phyloP scores from a whole-genome alignment of 2,329 filamentous ascomycete genomes.

The Achaetomium macrosporum region DNA sequence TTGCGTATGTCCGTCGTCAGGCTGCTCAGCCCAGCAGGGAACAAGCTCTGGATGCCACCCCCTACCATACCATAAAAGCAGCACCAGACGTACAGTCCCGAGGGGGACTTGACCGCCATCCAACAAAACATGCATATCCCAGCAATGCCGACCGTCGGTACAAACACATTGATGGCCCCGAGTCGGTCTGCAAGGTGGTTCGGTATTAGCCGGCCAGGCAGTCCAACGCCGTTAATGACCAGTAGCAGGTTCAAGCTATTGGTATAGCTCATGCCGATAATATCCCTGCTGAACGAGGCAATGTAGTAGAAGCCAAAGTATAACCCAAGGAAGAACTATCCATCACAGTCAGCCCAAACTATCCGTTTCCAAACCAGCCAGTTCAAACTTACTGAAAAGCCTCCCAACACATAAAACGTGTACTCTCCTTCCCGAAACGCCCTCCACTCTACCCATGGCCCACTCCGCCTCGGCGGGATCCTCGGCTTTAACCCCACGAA shows the following conservation, averaged over 20 bases:
- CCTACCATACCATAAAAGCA: conserved; percentile 58
- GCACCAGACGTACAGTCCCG: conserved; percentile 56
- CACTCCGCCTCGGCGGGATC: conserved; percentile 23
- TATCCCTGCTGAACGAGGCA: conserved; percentile 41
- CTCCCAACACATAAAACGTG: conserved; percentile 28
- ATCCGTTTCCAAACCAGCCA: neutral
- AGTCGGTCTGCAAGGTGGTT: conserved; percentile 51
- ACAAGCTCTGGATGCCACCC: conserved; percentile 59
- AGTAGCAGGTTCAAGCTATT: conserved; percentile 56
- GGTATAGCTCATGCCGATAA: conserved; percentile 39
- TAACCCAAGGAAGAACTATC: conserved; percentile 43
- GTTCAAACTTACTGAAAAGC: conserved; percentile 22
- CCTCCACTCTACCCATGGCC: conserved; percentile 28
- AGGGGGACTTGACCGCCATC: conserved; percentile 47
- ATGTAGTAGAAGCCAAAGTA: conserved; percentile 58
- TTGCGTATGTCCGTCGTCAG: conserved; percentile 47
- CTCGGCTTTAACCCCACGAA: conserved; percentile 29
- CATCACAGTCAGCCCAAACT: neutral
- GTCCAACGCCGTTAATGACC: conserved; percentile 58
- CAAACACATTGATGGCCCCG: conserved; percentile 58
- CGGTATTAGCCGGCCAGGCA: conserved; percentile 52
- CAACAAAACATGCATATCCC: conserved; percentile 48
- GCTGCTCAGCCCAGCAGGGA: conserved; percentile 55
- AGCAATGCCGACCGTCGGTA: conserved; percentile 40
- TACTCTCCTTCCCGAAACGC: conserved; percentile 31